A percentile compares a stretch with the other conserved stretches of the same genome.
phyloP scores from a whole-genome alignment of 257 asterid species.

The Orobanche coerulescens region DNA sequence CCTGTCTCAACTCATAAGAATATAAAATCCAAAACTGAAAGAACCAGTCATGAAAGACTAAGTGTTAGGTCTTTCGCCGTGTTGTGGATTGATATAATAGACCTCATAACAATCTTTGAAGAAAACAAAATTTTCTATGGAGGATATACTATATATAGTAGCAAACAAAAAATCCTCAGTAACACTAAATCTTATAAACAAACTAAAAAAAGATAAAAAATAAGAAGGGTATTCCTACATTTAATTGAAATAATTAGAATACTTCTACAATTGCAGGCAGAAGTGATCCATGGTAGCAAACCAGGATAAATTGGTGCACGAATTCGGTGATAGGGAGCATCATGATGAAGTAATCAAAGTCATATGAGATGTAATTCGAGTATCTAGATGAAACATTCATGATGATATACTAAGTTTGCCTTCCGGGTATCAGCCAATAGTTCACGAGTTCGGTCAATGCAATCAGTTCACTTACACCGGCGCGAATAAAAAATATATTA shows the following conservation, averaged over 20 bases:
- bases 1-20: background rate
- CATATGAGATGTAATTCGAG: background rate
- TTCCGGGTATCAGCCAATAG: background rate
- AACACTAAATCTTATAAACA: background rate
- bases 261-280: background rate
- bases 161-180: background rate
- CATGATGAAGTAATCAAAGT: background rate
- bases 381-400: background rate
- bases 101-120: background rate
- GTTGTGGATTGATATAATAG: background rate
- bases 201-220: background rate
- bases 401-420: background rate
- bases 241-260: background rate
- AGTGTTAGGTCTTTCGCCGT: background rate
- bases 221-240: background rate
- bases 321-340: background rate
- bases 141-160: background rate
- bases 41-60: background rate
- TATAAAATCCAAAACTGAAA: conserved; percentile 3
- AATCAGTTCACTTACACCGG: conserved; percentile 5
- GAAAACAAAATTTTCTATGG: background rate
- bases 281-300: background rate
- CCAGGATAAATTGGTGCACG: background rate
- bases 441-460: background rate
- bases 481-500: background rate